Evolutionary conservation across 768 basidiomycete species (phyloP).

Genomic region (Tulasnella sp.): DNA sequence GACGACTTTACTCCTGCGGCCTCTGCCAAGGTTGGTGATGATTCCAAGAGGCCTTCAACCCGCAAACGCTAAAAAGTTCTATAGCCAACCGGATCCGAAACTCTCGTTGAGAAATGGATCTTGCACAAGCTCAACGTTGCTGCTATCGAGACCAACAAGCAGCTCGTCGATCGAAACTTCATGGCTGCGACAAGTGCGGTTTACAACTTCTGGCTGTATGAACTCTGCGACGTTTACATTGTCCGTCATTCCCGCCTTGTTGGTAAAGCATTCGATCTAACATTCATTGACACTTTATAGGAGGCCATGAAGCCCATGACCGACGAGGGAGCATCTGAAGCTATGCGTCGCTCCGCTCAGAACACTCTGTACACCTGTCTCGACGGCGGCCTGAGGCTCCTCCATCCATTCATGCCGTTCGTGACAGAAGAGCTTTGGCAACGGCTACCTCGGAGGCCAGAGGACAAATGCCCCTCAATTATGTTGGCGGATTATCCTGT

Average conservation of each 20-base stretch:
- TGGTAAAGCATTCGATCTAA: constrained; percentile 16
- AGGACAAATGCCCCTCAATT: constrained; percentile 79
- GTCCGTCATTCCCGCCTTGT: constrained; percentile 47
- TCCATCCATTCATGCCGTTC: constrained; percentile 99
- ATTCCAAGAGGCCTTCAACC: neutral
- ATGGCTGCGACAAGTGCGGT: constrained; percentile 81
- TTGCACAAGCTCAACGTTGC: constrained; percentile 89
- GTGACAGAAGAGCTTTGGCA: constrained; percentile 99
- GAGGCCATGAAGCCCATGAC: constrained; percentile 99
- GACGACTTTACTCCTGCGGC: constrained; percentile 72
- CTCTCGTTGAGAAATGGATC: constrained; percentile 91
- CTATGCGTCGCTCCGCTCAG: constrained; percentile 75
- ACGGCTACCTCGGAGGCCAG: constrained; percentile 78
- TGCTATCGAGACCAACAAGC: constrained; percentile 66
- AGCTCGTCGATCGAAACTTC: constrained; percentile 80
- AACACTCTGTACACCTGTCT: constrained; percentile 95
- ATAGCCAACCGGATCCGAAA: constrained; percentile 85
- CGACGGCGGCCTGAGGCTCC: constrained; percentile 79
- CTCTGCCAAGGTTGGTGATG: constrained; percentile 56
- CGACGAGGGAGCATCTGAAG: constrained; percentile 63
- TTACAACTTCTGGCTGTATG: constrained; percentile 97
- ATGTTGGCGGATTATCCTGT: constrained; percentile 85
- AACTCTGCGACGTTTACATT: constrained; percentile 99
- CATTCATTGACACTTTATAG: constrained; percentile 43
- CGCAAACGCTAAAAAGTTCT: neutral